Conservation (phyloP, 176 grass and related monocot species). For the Carex cristatella region DNA sequence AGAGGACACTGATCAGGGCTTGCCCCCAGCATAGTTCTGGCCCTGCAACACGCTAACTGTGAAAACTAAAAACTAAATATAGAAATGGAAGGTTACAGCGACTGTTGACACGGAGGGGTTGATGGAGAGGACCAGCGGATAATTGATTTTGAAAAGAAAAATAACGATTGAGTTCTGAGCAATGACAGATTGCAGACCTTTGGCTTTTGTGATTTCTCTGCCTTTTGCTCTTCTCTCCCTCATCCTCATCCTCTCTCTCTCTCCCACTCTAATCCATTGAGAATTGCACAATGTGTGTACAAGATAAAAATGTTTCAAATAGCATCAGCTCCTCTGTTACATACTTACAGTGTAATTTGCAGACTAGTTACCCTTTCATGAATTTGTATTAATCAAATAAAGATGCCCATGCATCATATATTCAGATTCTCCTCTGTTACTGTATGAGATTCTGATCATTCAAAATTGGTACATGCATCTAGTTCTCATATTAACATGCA, state of each 20-base stretch:
- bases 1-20: too few species aligned
- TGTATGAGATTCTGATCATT: background rate
- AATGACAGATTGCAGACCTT: slow-evolving; percentile 45
- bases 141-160: background rate
- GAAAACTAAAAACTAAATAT: slow-evolving; percentile 17
- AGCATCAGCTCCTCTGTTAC: background rate
- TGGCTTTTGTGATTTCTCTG: slow-evolving; percentile 52
- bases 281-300: background rate
- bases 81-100: background rate
- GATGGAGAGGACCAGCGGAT: background rate
- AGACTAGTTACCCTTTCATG: too few species aligned
- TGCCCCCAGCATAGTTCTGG: too few species aligned
- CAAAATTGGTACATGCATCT: background rate
- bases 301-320: background rate
- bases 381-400: too few species aligned
- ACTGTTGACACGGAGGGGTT: background rate
- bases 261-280: background rate
- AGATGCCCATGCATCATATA: background rate
- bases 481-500: background rate
- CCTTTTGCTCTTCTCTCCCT: slow-evolving; percentile 58
- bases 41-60: too few species aligned
- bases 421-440: background rate
- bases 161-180: background rate
- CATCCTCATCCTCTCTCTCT: slow-evolving; percentile 40
- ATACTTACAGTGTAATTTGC: too few species aligned